phyloP scores from a whole-genome alignment of 192 early-diverging fungal species.

The Chytriomyces confervae region DNA sequence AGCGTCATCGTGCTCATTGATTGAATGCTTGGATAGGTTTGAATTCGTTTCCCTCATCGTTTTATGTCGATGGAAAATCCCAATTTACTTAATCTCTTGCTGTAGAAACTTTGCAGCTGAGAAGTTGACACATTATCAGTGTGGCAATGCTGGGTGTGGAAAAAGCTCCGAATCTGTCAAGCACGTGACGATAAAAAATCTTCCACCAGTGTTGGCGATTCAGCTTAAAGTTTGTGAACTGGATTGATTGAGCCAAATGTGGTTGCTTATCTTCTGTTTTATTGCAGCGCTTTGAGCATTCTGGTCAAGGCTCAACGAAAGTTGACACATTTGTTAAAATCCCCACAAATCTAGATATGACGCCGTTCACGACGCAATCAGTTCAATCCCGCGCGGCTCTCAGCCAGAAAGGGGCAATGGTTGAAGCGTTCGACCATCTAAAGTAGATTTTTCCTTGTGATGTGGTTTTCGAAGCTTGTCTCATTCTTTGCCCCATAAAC shows the following conservation, averaged over 20 bases:
- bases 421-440: conserved; percentile 26
- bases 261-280: background rate
- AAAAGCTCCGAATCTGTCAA: conserved; percentile 57
- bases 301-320: conserved; percentile 64
- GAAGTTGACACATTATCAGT: conserved; percentile 74
- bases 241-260: conserved; percentile 6
- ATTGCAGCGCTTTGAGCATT: conserved; percentile 83
- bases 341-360: conserved; percentile 88
- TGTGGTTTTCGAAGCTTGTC: background rate
- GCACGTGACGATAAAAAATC: conserved; percentile 81
- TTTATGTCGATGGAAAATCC: background rate
- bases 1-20: conserved; percentile 54
- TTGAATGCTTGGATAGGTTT: conserved; percentile 74
- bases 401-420: conserved; percentile 18
- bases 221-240: conserved; percentile 76
- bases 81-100: background rate
- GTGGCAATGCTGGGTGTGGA: conserved; percentile 40
- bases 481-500: background rate
- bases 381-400: conserved; percentile 45
- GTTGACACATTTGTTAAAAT: conserved; percentile 87
- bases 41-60: background rate
- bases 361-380: conserved; percentile 77
- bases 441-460: conserved; percentile 22
- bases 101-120: conserved; percentile 81
- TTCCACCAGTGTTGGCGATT: conserved; percentile 88